Evolutionary conservation across 768 basidiomycete genomes (phyloP), one percentile per base, ranked within the genome.

Genomic region (Russula sp.): DNA sequence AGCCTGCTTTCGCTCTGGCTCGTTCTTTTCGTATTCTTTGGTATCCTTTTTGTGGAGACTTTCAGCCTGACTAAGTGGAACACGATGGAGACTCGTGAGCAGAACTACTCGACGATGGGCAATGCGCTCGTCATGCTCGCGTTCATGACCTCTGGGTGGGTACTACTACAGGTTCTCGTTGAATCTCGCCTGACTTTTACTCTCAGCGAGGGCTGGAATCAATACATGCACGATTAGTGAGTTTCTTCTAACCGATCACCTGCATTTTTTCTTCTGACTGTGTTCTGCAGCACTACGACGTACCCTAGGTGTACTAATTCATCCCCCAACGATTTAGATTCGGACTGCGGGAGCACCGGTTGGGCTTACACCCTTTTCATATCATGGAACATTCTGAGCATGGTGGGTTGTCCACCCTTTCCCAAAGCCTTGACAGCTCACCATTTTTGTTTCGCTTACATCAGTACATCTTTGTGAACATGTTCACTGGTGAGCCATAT

Each of bases 151-250:
- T 90, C 91, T 37, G 95, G 94, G 94, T 95, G 72, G 67, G 84
- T 76, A 16, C 6, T 22, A 35, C 20, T 27, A 20, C 3, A 8
- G 31, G n/a, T 31, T 37, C 8, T 13, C n/a, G n/a, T 31, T 27
- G 22, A 32, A 49, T 40, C 7, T 42, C 68, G 16, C 48, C 6
- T 57, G 61, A 67, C 35, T 68, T 57, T 66, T 11, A 9, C 40
- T 34, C 27, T 7, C 66, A 94, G 94, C 9, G 95, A 98, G 73
- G 92, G 87, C 0, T 98, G 96, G 96, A 98, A 98, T 72, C 85
- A 88, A 68, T 97, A 88, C 73, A 98, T 98, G 96, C 95, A 98
- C 71, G 91, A 98, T 75, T 96, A 85, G 91, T 94, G 72, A 70
- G 88, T 20, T 22, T 48, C 2, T 45, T 42, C 14, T 32, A 27